Conservation (phyloP, 2,329 filamentous ascomycete genomes). For the Myriosclerotinia scirpicola region DNA sequence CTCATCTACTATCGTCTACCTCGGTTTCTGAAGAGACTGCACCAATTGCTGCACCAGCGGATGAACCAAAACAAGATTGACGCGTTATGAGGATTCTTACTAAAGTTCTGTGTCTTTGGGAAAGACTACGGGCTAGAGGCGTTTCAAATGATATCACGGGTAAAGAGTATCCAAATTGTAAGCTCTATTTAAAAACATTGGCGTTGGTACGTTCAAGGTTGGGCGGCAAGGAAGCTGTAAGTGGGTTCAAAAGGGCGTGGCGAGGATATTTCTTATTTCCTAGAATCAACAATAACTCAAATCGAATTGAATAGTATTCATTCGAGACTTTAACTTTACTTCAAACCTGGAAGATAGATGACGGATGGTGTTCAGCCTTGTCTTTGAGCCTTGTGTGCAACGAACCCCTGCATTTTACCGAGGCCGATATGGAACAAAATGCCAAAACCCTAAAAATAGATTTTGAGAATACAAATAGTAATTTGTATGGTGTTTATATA, state of each 20-base stretch:
- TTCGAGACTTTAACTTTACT: background rate
- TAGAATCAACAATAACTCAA: slow-evolving; percentile 10
- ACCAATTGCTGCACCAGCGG: slow-evolving; percentile 16
- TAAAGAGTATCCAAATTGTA: slow-evolving; percentile 17
- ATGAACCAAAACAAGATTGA: slow-evolving; percentile 30
- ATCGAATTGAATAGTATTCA: background rate
- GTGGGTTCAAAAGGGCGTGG: background rate
- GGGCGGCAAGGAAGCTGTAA: slow-evolving; percentile 16
- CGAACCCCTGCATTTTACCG: slow-evolving; percentile 24
- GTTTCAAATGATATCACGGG: slow-evolving; percentile 3
- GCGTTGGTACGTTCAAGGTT: background rate
- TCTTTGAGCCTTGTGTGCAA: slow-evolving; percentile 19
- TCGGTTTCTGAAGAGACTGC: slow-evolving; percentile 36
- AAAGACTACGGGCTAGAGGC: slow-evolving; percentile 10
- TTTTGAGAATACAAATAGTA: too few species aligned
- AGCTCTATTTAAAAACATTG: slow-evolving; percentile 12
- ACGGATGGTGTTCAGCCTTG: slow-evolving; percentile 11
- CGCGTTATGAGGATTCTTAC: background rate
- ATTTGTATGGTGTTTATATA: too few species aligned
- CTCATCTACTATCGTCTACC: slow-evolving; percentile 37
- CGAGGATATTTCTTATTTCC: slow-evolving; percentile 15
- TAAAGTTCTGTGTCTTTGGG: background rate
- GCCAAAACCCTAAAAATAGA: too few species aligned
- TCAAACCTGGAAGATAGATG: background rate
- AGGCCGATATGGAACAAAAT: too few species aligned